Evolutionary conservation across 768 basidiomycete species (phyloP).

Genomic region (Suillus sp.): DNA sequence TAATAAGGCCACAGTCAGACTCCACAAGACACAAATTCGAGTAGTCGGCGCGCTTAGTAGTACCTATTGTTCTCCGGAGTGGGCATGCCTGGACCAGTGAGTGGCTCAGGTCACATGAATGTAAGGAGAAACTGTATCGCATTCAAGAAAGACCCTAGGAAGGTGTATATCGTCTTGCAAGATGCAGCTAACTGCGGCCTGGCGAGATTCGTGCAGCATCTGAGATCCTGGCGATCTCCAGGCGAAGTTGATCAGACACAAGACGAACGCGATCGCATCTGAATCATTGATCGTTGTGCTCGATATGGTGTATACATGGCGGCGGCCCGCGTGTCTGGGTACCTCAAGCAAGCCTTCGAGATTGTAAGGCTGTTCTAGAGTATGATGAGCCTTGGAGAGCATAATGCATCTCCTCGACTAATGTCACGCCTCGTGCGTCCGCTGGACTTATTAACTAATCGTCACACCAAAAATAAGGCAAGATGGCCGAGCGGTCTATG

Average conservation of each 20-base stretch:
- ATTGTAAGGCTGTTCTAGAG: neutral
- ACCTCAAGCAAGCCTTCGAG: neutral
- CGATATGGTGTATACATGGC: neutral
- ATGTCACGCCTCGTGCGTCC: neutral
- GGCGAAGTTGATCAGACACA: neutral
- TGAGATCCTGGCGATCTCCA: neutral
- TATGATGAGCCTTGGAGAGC: neutral
- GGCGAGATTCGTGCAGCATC: neutral
- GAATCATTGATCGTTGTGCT: neutral
- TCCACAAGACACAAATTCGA: neutral
- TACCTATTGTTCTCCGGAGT: neutral
- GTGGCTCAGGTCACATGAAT: neutral
- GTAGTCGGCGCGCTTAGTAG: neutral
- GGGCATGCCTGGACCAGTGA: neutral
- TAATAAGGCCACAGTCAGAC: neutral
- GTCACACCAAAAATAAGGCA: slow-evolving; percentile 28
- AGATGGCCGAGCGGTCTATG: slow-evolving; percentile 67
- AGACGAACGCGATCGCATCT: neutral
- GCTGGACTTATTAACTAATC: neutral
- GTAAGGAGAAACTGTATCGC: neutral
- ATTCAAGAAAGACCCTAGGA: neutral
- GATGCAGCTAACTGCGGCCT: neutral
- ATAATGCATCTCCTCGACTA: too few relatives aligned
- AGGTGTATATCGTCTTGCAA: neutral
- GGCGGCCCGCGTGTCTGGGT: neutral